Evolutionary conservation across 805 yeast genomes (phyloP), one percentile per base, ranked within the genome.

Genomic region (Maudiozyma saulgeensis): DNA sequence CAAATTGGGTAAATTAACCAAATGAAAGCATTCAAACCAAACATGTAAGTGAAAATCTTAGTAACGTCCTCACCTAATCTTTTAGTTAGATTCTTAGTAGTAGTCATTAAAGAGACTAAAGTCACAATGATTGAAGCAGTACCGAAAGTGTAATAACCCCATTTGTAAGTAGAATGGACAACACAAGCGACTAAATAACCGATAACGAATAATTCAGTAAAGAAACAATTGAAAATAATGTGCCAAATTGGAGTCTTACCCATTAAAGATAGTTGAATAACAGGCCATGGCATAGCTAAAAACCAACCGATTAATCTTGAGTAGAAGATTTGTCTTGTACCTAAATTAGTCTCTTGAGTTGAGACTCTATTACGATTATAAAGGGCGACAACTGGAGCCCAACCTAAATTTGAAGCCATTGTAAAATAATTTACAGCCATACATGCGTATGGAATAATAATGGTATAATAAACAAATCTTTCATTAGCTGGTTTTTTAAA

Each of bases 401-500:
- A 77, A 65, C 85, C 84, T 50, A 80, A 70, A 60, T 80, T 68
- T 32, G 84, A 77, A 43, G 84, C 84, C 64, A 76, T 63, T 2
- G 83, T 76, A 62, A 75, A 80, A 60, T 79, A 80, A 49, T 75
- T 61, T 54, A 72, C 68, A 21, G 78, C 68, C 66, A 77, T 60
- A 48, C 76, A 68, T 47, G 75, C 63, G 50, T 66, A 63, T 7
- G 78, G 72, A 41, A 72, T 68, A 49, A 76, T 68, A 18, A 80
- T 75, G 49, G 72, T 59, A 39, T 54, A 59, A 49, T 55, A 62
- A 43, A 70, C 63, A 43, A 72, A 58, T 49, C 74, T 64, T 50
- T 70, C 64, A 42, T 56, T 56, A 9, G 63, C 58, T 18, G 68
- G 67, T 41, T 59, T 56, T 41, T 52, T 51, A 47, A 60, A 63